phyloP scores from a whole-genome alignment of 768 basidiomycete genomes.

The Mycena floridula region DNA sequence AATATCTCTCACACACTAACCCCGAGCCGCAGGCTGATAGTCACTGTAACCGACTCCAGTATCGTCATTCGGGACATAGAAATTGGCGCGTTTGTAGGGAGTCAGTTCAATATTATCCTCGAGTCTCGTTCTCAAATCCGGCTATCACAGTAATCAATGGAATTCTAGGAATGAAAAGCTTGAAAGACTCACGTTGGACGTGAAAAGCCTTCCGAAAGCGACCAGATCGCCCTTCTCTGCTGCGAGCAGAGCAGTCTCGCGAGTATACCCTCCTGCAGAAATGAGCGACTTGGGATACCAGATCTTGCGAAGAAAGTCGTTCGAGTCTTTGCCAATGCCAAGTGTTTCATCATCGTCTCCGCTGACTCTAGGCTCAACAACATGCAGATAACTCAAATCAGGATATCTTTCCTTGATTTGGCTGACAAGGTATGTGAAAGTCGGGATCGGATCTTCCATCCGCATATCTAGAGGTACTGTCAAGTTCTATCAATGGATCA shows the following conservation, averaged over 20 bases:
- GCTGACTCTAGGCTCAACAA: slow-evolving; percentile 25
- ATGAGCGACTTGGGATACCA: slow-evolving; percentile 19
- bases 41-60: slow-evolving; percentile 7
- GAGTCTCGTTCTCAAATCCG: not conserved
- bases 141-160: too few relatives aligned
- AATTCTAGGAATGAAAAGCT: too few relatives aligned
- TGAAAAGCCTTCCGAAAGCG: slow-evolving; percentile 27
- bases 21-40: slow-evolving; percentile 3
- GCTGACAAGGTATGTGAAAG: slow-evolving; percentile 35
- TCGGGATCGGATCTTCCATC: slow-evolving; percentile 39
- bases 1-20: too few relatives aligned
- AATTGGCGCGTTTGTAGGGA: slow-evolving; percentile 15
- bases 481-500: not conserved
- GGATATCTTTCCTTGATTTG: slow-evolving; percentile 24
- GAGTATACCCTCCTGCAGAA: slow-evolving; percentile 21
- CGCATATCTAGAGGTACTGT: slow-evolving; percentile 25
- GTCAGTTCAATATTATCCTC: slow-evolving; percentile 8
- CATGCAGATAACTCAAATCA: slow-evolving; percentile 39
- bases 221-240: slow-evolving; percentile 21
- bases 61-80: slow-evolving; percentile 9
- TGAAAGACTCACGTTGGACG: slow-evolving; percentile 20
- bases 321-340: slow-evolving; percentile 5
- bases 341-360: slow-evolving; percentile 2
- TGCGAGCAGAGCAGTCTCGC: slow-evolving; percentile 16
- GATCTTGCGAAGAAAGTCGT: slow-evolving; percentile 17